Base-by-base conservation (phyloP, 2,329 filamentous ascomycete genomes). In the Xylariaceae sp. region DNA sequence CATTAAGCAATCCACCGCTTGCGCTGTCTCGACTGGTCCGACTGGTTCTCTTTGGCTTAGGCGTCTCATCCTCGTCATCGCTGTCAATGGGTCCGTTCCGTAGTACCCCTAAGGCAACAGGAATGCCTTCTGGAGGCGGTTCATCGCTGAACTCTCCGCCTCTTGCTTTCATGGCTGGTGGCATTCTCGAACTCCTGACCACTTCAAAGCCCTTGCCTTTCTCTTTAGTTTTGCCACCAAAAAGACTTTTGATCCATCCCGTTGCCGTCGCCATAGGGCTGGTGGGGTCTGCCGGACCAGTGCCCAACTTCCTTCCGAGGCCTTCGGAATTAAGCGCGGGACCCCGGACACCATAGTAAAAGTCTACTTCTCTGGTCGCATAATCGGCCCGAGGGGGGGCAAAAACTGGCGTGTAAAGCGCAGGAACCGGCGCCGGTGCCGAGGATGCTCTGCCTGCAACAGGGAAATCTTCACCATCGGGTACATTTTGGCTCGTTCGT, bases 181-280 rank as follows among this genome's bases (percentile, higher is more conserved):
- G 89, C 70, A 93, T 89, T 41, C 90, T 79, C 7, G 89, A 80
- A 60, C 90, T 96, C 56, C 93, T 74, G 13, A 98, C 91, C 4
- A 98, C 93, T 62, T 97, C 93, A 53, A 98, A 98, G 0, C 93
- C 93, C 64, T 97, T 97, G 51, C 85, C 84, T 64, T 94, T 95
- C 51, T 96, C 91, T 60, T 95, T 96, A 6, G 83, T 89, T 67
- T 94, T 95, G 13, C 85, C 86, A 11, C 83, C 83, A 44, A 95
- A 78, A 4, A 95, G 60, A 39, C 75, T 78, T 53, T 87, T 84
- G 63, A 97, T 80, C 89, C 91, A 98, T 4, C 89, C 88, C 0
- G 87, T 85, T 0, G 93, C 91, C 7, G 87, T 91, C 2, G 89
- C 86, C 16, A 95, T 87, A 0, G 90, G 89, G 1, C 90, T 88